Evolutionary conservation across 2,329 filamentous ascomycete genomes (phyloP).

Genomic region (Microcera coccophila): DNA sequence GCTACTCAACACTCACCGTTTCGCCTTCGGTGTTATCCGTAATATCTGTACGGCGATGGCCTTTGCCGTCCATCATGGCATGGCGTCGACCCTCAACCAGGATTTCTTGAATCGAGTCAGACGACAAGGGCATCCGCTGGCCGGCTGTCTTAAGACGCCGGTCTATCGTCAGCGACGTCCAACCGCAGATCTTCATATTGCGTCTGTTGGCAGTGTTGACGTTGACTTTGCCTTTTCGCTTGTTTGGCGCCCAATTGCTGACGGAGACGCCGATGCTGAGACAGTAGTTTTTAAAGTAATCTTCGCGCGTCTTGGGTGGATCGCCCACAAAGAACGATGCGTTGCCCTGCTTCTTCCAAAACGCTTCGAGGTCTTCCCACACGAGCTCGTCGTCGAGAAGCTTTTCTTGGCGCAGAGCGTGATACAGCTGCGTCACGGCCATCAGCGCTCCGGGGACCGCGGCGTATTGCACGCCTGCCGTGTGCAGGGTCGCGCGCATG

Average conservation of each 20-base stretch:
- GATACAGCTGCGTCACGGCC: constrained; percentile 18
- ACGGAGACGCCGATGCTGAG: constrained; percentile 17
- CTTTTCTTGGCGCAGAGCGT: constrained; percentile 19
- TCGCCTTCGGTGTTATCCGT: constrained; percentile 4
- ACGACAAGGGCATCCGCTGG: too few relatives aligned
- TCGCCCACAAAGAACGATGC: constrained; percentile 21
- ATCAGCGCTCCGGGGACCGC: constrained; percentile 15
- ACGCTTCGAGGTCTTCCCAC: constrained; percentile 15
- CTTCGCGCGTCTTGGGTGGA: constrained; percentile 13
- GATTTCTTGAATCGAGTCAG: too few relatives aligned
- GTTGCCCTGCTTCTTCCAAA: constrained; percentile 16
- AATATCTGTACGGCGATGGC: neutral
- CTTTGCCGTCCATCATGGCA: constrained; percentile 8
- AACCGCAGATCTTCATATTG: too few relatives aligned
- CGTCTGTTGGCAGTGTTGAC: constrained; percentile 11
- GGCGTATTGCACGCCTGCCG: constrained; percentile 8
- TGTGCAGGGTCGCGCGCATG: constrained; percentile 15
- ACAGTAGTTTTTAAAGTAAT: constrained; percentile 21
- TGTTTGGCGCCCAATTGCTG: constrained; percentile 17
- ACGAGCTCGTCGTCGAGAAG: constrained; percentile 3
- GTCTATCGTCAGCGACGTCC: too few relatives aligned
- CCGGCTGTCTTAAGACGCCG: too few relatives aligned
- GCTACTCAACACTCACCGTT: constrained; percentile 1
- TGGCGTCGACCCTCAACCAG: too few relatives aligned
- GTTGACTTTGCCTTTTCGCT: constrained; percentile 5